A percentile compares a stretch with the other conserved stretches of the same genome.
Evolutionary conservation across 305 asterid species (phyloP).

Genomic region (Petunia hybrid): DNA sequence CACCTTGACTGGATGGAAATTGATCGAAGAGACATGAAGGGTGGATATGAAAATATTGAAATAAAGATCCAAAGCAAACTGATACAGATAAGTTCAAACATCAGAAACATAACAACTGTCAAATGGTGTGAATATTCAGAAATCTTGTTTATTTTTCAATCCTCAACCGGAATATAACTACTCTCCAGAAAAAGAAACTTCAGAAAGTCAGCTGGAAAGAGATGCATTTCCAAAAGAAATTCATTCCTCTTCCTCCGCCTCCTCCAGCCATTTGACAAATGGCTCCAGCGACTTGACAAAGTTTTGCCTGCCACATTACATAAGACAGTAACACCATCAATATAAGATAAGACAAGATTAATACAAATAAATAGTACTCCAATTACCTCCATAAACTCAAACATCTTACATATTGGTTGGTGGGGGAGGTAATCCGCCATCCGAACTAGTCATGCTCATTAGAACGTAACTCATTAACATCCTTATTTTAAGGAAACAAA

Average conservation of each 20-base stretch:
- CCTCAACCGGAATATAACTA: not conserved
- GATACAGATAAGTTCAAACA: constrained; percentile 2
- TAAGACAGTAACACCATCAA: constrained; percentile 17
- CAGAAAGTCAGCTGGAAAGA: constrained; percentile 27
- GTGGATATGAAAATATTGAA: not conserved
- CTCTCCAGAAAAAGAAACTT: constrained; percentile 23
- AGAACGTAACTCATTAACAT: not conserved
- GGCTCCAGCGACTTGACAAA: constrained; percentile 96
- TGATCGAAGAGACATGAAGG: not conserved
- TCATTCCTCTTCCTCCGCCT: constrained; percentile 98
- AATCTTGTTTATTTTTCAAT: constrained; percentile 24
- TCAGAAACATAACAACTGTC: constrained; percentile 19
- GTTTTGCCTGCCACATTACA: constrained; percentile 61
- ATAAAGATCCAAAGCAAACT: constrained; percentile 20
- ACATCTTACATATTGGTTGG: not conserved
- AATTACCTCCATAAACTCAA: not conserved
- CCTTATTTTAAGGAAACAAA: not conserved
- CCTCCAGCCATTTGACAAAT: constrained; percentile 95
- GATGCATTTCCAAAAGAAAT: not conserved
- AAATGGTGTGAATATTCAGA: constrained; percentile 26
- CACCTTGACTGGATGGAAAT: not conserved
- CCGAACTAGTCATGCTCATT: not conserved
- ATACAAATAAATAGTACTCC: not conserved
- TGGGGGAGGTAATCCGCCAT: not conserved
- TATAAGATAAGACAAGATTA: not conserved